Conservation (phyloP, 2,329 filamentous ascomycete genomes). For the Colletotrichum euphorbiae region DNA sequence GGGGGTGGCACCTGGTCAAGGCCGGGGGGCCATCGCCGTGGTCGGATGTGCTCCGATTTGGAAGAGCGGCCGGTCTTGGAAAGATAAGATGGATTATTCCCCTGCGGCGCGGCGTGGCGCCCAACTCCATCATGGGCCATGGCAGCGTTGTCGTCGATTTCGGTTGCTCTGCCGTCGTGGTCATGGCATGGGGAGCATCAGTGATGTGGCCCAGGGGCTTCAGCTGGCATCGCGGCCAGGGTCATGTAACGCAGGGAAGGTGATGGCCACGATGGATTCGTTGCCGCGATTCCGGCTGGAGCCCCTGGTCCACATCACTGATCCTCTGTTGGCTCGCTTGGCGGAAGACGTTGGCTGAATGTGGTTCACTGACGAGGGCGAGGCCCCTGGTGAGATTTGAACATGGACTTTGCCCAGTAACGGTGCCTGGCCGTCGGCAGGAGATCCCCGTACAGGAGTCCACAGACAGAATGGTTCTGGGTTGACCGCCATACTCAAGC, state of each 20-base stretch:
- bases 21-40: conserved; percentile 20
- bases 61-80: conserved; percentile 31
- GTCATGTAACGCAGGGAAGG: conserved; percentile 15
- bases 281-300: too few relatives aligned
- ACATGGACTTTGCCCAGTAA: background rate
- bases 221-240: conserved; percentile 19
- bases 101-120: conserved; percentile 10
- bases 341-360: background rate
- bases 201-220: conserved; percentile 22
- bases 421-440: conserved; percentile 1
- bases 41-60: conserved; percentile 33
- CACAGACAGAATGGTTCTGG: background rate
- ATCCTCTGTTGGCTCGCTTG: background rate
- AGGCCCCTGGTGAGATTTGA: too few relatives aligned
- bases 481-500: background rate
- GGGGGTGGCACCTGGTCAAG: conserved; percentile 25
- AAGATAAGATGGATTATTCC: conserved; percentile 26
- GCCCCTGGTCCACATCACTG: too few relatives aligned
- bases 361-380: too few relatives aligned
- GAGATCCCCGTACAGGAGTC: background rate
- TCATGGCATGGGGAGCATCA: conserved; percentile 4
- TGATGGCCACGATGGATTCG: conserved; percentile 25
- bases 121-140: background rate
- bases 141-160: background rate
- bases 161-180: conserved; percentile 12